Percentiles rank a stretch among this genome's conserved stretches.
These are phyloP conservation scores for Lachnellula subtilissima DNA, from an alignment of 2,329 filamentous ascomycete genomes.

Conservation along the genomic window DNA sequence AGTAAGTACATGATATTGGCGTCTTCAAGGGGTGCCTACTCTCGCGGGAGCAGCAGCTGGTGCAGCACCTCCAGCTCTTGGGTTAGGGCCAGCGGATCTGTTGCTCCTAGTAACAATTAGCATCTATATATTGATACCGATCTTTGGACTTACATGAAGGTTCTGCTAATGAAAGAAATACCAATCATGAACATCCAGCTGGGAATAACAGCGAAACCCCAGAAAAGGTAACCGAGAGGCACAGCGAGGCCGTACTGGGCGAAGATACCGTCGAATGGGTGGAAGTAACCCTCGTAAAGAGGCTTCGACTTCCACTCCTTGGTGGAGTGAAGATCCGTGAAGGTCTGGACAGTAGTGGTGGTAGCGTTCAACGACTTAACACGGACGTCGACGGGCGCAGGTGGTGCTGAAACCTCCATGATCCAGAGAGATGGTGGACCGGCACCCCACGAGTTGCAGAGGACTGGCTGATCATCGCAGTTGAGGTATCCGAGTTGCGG, in stretches of 20 bases:
- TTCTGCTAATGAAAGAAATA: constrained; percentile 67
- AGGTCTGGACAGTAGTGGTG: constrained; percentile 58
- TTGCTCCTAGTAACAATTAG: constrained; percentile 25
- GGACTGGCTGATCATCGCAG: constrained; percentile 68
- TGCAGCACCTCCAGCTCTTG: constrained; percentile 12
- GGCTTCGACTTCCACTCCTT: constrained; percentile 44
- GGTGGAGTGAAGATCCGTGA: constrained; percentile 54
- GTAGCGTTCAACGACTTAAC: constrained; percentile 65
- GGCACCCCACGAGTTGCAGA: constrained; percentile 70
- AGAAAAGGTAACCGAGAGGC: constrained; percentile 64
- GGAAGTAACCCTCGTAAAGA: constrained; percentile 63
- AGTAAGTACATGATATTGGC: constrained; percentile 13
- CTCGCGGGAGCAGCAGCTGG: constrained; percentile 18
- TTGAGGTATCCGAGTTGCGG: constrained; percentile 67
- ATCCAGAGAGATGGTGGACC: constrained; percentile 62
- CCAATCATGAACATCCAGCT: constrained; percentile 76
- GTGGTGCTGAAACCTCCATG: constrained; percentile 61
- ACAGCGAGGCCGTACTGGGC: constrained; percentile 58
- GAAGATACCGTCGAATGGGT: constrained; percentile 68
- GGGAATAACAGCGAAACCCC: constrained; percentile 60
- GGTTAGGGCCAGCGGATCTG: constrained; percentile 9
- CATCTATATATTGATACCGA: constrained; percentile 11
- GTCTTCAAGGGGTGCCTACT: constrained; percentile 26
- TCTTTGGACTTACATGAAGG: constrained; percentile 61
- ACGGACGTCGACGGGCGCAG: constrained; percentile 59